Evolutionary conservation across 208 protist species (phyloP), one percentile per base, ranked within the genome.

Genomic region (Trypanosoma cruzi): DNA sequence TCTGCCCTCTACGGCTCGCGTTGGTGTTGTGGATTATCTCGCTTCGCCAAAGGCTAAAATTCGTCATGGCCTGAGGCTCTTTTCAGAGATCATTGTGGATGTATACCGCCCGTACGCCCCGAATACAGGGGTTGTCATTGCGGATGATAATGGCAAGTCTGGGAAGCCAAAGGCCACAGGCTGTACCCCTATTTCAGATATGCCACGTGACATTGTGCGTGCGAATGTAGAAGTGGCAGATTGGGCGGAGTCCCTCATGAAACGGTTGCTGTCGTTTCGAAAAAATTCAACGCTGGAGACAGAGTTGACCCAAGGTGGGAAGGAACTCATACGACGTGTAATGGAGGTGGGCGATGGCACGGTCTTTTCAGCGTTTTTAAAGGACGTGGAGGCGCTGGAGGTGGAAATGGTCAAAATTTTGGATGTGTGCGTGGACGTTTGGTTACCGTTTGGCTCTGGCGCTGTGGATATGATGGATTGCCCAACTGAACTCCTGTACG

Each of bases 41-140:
- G 73, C 85, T 40, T 85, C 86, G 2, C 81, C 81, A n/a, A 81
- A 85, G 66, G 57, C 74, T 24, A 87, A 92, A 75, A 77, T 92
- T 28, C 82, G 75, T 46, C 62, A 89, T 24, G 86, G 64, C 20
- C 69, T 92, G 32, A 81, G 78, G 59, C 63, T 83, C 46, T 92
- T 83, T 61, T 83, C 75, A 14, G 86, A 92, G 56, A 64, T 92
- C 11, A 66, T 79, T n/a, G 56, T 92, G 14, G 81, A 92, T 29
- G 31, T 92, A 2, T 81, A 78, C 61, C 75, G 86, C 24, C 86
- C 86, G 18, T 92, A 77, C 55, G 62, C 62, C 36, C 79, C 73
- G 13, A 57, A 71, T 55, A 73, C 70, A 0, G 86, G 83, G 16
- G 49, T 84, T 16, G 60, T 84, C 14, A 57, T 83, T 29, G 70